These are phyloP conservation scores for Hypoxylon sp. DNA, from an alignment of 2,329 filamentous ascomycete genomes.

Conservation along the genomic window DNA sequence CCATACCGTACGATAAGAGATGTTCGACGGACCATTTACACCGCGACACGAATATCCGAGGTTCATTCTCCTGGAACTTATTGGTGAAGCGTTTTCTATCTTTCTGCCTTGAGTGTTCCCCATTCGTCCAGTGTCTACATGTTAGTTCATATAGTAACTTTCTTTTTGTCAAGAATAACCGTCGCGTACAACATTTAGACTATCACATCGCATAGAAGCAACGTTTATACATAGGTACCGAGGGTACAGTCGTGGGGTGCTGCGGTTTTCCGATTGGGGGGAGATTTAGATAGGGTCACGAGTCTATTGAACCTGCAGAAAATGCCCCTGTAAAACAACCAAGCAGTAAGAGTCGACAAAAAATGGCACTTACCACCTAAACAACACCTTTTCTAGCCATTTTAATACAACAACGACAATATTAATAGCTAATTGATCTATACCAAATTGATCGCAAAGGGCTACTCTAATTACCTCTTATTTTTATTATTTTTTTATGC, in stretches of 20 bases:
- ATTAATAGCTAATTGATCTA: too few species aligned
- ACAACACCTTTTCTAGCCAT: too few species aligned
- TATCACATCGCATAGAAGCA: conserved; percentile 11
- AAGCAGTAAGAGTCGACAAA: too few species aligned
- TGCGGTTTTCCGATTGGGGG: conserved; percentile 25
- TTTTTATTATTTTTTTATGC: too few species aligned
- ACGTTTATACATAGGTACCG: too few species aligned
- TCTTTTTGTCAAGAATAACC: neutral
- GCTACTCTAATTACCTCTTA: too few species aligned
- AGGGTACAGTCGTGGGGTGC: conserved; percentile 18
- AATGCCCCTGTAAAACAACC: conserved; percentile 15
- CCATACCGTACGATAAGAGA: conserved; percentile 15
- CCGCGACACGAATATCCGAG: conserved; percentile 24
- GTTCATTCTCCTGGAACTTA: neutral
- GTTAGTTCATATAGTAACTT: neutral
- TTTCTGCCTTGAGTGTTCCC: neutral
- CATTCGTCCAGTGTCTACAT: neutral
- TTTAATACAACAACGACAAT: too few species aligned
- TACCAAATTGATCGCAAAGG: too few species aligned
- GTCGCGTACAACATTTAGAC: neutral
- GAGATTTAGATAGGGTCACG: conserved; percentile 29
- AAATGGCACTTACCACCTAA: too few species aligned
- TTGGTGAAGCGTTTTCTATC: conserved; percentile 6
- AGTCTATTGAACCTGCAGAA: conserved; percentile 33
- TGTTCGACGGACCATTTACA: conserved; percentile 24